These are phyloP conservation scores for Sarocladiaceae sp. DNA, from an alignment of 2,329 filamentous ascomycete genomes.

Conservation along the genomic window DNA sequence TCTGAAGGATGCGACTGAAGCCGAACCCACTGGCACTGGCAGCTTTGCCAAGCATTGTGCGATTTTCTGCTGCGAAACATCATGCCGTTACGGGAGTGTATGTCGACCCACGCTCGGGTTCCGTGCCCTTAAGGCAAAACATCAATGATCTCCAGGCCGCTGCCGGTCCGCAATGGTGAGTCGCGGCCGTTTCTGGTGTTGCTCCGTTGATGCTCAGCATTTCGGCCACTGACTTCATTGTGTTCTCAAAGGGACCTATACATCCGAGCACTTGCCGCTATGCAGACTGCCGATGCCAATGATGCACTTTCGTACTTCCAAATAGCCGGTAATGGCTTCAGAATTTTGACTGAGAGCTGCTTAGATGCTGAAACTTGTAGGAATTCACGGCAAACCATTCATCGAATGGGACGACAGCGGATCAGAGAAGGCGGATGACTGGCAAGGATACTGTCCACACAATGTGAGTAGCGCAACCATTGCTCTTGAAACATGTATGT, in stretches of 20 bases:
- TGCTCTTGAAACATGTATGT: neutral
- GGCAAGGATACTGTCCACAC: constrained; percentile 41
- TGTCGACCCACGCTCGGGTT: constrained; percentile 28
- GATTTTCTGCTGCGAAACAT: constrained; percentile 16
- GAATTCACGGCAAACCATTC: constrained; percentile 36
- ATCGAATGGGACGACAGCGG: constrained; percentile 37
- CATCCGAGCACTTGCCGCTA: constrained; percentile 36
- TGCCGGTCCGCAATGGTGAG: constrained; percentile 39
- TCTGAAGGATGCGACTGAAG: neutral
- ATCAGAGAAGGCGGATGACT: constrained; percentile 19
- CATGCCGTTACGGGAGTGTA: constrained; percentile 31
- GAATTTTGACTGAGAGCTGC: neutral
- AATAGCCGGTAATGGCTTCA: constrained; percentile 34
- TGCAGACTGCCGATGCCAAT: constrained; percentile 33
- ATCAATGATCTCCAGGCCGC: constrained; percentile 39
- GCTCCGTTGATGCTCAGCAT: too few relatives aligned
- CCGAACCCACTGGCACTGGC: constrained; percentile 16
- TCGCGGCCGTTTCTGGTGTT: too few relatives aligned
- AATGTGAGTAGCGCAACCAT: constrained; percentile 26
- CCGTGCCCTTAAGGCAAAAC: constrained; percentile 37
- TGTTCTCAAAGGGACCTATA: constrained; percentile 47
- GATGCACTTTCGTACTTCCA: constrained; percentile 45
- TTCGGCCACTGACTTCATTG: too few relatives aligned
- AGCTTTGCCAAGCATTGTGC: constrained; percentile 9
- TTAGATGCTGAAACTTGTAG: constrained; percentile 16